A percentile compares a stretch with the other conserved stretches of the same genome.
Evolutionary conservation across 2,329 filamentous ascomycete species (phyloP).

Genomic region (Chaetomium sp.): DNA sequence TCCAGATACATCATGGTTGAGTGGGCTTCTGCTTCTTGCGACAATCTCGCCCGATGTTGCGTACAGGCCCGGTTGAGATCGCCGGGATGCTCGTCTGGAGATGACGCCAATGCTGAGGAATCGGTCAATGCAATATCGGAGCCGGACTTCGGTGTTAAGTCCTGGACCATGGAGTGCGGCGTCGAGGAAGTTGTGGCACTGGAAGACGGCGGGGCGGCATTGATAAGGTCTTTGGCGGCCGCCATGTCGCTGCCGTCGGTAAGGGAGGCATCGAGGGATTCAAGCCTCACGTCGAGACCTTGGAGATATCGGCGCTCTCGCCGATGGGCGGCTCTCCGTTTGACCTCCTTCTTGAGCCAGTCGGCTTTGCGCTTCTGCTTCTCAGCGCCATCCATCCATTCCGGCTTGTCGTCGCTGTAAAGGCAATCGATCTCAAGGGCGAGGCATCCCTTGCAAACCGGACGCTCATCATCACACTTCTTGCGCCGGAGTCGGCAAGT

Average conservation of each 20-base stretch:
- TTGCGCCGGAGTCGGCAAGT: constrained; percentile 64
- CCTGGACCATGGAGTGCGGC: neutral
- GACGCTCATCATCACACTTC: constrained; percentile 59
- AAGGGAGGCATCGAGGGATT: constrained; percentile 35
- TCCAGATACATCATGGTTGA: constrained; percentile 63
- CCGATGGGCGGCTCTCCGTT: constrained; percentile 54
- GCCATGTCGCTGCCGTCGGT: constrained; percentile 26
- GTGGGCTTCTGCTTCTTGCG: constrained; percentile 36
- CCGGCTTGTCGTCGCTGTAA: constrained; percentile 55
- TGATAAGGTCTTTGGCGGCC: neutral
- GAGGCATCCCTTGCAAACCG: constrained; percentile 54
- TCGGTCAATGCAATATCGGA: neutral
- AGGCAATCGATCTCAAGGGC: constrained; percentile 60
- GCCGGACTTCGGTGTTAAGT: constrained; percentile 9
- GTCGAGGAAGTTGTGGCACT: neutral
- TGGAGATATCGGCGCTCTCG: constrained; percentile 53
- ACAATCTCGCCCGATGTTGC: neutral
- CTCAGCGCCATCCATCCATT: constrained; percentile 59
- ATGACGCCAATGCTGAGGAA: constrained; percentile 11
- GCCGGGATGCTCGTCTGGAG: constrained; percentile 1
- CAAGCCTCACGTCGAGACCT: constrained; percentile 41
- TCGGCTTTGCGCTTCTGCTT: constrained; percentile 55
- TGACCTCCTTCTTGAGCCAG: constrained; percentile 59
- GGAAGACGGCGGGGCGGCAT: neutral
- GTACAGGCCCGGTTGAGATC: constrained; percentile 6